Evolutionary conservation across 441 rosid species (phyloP), one percentile per base, ranked within the genome.

Genomic region (Euphorbia celastroides): DNA sequence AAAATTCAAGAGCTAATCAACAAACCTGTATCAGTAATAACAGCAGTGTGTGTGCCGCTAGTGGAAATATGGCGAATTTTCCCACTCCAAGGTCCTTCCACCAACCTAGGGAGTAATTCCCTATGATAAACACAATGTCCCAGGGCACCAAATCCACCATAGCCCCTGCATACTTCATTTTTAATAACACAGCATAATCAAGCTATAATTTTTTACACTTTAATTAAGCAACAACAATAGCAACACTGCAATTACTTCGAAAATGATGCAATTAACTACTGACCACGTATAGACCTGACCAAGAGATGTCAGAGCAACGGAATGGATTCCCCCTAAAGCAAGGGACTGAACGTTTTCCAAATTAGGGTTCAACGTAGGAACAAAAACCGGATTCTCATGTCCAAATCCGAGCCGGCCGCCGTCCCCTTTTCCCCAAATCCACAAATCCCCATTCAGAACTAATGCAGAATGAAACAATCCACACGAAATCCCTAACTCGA

Each of bases 401-500:
- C 97, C 97, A 57, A 93, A 81, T 20, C 96, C 97, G 48, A 93
- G 80, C 41, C 97, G 84, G 16, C 96, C 95, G 14, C 97, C 97
- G 55, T 88, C 97, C 10, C 96, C 97, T 81, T 88, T 89, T 1
- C 98, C 98, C 97, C 96, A 91, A 62, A 88, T 68, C 96, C 95
- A 91, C 16, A 91, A 51, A 70, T 78, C 74, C 17, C 96, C 93
- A 27, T 83, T 81, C 48, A 84, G 75, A 0, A 86, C 60, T 69
- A 89, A 62, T 54, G 88, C 88, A 1, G 96, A 89, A 62, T 93
- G 97, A 70, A 93, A 93, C 72, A 93, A 68, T 16, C 97, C 99
- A 71, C 86, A 84, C 50, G 90, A 85, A 46, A 93, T 79, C 26
- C 90, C 93, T 23, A 88, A 72, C 25, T 71, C 74, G 54, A 61